A percentile compares a stretch with the other conserved stretches of the same genome.
Conservation (phyloP, 192 early-diverging fungal species). For the Haplosporangium gracile region DNA sequence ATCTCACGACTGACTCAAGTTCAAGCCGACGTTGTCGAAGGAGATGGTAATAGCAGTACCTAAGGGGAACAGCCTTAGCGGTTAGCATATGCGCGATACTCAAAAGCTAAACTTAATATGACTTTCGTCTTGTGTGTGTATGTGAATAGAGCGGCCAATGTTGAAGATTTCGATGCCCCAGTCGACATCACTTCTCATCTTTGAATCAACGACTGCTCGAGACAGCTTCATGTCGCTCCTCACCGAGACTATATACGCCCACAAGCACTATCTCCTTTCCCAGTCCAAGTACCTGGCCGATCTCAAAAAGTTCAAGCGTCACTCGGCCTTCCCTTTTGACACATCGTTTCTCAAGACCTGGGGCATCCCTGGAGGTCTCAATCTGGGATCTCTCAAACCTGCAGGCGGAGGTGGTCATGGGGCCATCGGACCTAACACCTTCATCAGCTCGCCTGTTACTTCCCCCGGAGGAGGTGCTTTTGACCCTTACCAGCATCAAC, state of each 20-base stretch:
- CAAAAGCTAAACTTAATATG: background rate
- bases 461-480: conserved; percentile 41
- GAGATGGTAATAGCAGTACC: conserved; percentile 19
- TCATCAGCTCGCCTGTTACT: conserved; percentile 23
- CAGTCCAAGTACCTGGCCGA: conserved; percentile 53
- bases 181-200: conserved; percentile 11
- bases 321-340: conserved; percentile 52
- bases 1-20: conserved; percentile 46
- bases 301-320: conserved; percentile 53
- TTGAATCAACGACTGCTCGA: conserved; percentile 18
- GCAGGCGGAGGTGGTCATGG: background rate
- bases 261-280: conserved; percentile 51
- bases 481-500: conserved; percentile 42
- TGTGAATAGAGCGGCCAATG: conserved; percentile 25
- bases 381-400: conserved; percentile 35
- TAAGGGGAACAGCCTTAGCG: background rate
- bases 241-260: conserved; percentile 27
- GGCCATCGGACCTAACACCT: conserved; percentile 11
- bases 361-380: conserved; percentile 43
- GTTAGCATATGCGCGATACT: background rate
- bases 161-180: conserved; percentile 35
- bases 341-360: conserved; percentile 55
- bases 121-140: background rate
- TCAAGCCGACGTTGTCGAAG: conserved; percentile 35
- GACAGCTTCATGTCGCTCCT: conserved; percentile 30